Conservation (phyloP, 73 alveolate species). For the Paramecium bursaria region DNA sequence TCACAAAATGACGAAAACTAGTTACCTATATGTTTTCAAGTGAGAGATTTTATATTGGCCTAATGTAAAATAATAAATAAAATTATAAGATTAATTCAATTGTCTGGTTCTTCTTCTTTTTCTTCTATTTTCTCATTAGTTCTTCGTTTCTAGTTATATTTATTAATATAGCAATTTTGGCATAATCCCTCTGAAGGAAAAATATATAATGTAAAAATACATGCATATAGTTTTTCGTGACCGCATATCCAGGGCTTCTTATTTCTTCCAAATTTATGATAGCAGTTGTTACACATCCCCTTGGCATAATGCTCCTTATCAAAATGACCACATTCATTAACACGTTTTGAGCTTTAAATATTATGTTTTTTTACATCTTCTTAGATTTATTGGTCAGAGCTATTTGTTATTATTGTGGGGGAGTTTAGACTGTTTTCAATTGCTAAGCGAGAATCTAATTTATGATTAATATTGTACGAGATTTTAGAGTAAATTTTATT, state of each 20-base stretch:
- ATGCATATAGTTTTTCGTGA: constrained; percentile 77
- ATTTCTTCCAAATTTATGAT: constrained; percentile 86
- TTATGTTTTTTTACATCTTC: background rate
- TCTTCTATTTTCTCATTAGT: too few relatives aligned
- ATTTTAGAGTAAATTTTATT: too few relatives aligned
- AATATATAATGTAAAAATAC: background rate
- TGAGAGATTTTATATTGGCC: too few relatives aligned
- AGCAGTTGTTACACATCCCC: constrained; percentile 92
- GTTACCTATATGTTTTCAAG: too few relatives aligned
- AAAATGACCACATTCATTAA: constrained; percentile 76
- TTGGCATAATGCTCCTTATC: constrained; percentile 93
- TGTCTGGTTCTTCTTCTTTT: too few relatives aligned
- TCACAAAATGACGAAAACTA: too few relatives aligned
- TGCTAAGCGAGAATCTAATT: too few relatives aligned
- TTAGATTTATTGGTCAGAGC: background rate
- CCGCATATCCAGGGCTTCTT: constrained; percentile 85
- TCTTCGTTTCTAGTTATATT: constrained; percentile 62
- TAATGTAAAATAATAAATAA: too few relatives aligned
- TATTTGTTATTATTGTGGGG: background rate
- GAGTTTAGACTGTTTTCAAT: too few relatives aligned
- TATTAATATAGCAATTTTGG: constrained; percentile 67
- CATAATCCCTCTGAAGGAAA: constrained; percentile 60
- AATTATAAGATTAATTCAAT: too few relatives aligned
- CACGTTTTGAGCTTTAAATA: constrained; percentile 5
- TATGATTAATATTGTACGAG: too few relatives aligned